Base-by-base conservation (phyloP, 371 early-diverging fungal genomes). In the Mucor circinelloides region DNA sequence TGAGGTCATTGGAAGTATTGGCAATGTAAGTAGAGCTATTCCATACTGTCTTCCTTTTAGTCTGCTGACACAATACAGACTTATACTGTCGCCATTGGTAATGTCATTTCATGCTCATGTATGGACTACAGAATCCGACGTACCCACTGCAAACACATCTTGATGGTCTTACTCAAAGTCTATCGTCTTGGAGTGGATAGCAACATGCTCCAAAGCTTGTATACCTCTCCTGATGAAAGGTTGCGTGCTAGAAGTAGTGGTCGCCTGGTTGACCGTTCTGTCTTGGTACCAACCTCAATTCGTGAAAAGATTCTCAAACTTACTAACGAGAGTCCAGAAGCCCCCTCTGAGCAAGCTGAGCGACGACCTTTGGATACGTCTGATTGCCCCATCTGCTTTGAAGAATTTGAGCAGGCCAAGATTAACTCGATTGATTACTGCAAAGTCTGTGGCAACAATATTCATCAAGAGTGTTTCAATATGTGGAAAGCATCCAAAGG, bases 361-460 rank as follows among this genome's bases (percentile, higher is more conserved):
- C 34, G 75, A 30, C 75, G 75, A n/a, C 68, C 81, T 15, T 50
- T 80, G 44, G 73, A 73, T 58, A 71, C 67, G 0, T 74, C 77
- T 0, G 81, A 80, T 31, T 80, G 81, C 42, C 81, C 81, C 12
- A 72, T 80, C 10, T 80, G 81, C 36, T 80, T 75, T 44, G 81
- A 80, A 57, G 66, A 58, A 21, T 80, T 80, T 52, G 68, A 73
- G 62, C 68, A 75, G 46, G 54, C 23, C 5, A 59, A 70, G 7
- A 66, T 71, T 4, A 25, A 40, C 15, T 19, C 8, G 0, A 78
- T 74, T 58, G 54, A 63, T 13, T 80, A 68, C 28, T 80, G 81
- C 44, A 66, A 63, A 25, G 60, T 60, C 0, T 80, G 81, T 42
- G 74, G 77, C 15, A 80, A 80, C 21, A 80, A 80, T 50, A 64